A percentile compares a stretch with the other conserved stretches of the same genome.
These are phyloP conservation scores for Metroxylon sagu DNA, from an alignment of 176 grass and related monocot species.

Conservation along the genomic window DNA sequence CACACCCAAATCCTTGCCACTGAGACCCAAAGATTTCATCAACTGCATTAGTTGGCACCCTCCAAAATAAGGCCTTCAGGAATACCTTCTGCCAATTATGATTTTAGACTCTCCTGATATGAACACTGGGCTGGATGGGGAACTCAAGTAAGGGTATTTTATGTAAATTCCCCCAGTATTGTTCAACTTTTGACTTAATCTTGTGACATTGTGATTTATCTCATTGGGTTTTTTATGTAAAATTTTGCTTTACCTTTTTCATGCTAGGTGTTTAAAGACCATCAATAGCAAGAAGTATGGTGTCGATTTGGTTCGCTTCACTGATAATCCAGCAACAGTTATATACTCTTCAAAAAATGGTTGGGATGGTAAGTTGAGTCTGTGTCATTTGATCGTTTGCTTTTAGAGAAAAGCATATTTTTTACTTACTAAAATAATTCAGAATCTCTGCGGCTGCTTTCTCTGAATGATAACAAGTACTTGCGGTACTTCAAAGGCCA, in stretches of 20 bases:
- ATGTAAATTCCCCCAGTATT: too few relatives aligned
- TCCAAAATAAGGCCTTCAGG: too few relatives aligned
- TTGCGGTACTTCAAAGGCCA: constrained; percentile 99
- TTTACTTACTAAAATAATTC: constrained; percentile 13
- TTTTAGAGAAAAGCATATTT: constrained; percentile 16
- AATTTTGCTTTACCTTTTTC: background rate
- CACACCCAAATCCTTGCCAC: too few relatives aligned
- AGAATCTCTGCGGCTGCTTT: constrained; percentile 93
- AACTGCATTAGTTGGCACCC: too few relatives aligned
- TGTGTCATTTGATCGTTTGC: constrained; percentile 19
- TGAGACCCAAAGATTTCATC: too few relatives aligned
- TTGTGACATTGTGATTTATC: too few relatives aligned
- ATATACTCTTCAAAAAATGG: constrained; percentile 99
- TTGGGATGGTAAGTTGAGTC: constrained; percentile 81
- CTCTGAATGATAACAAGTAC: constrained; percentile 85
- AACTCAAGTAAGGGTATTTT: too few relatives aligned
- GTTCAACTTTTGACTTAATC: too few relatives aligned
- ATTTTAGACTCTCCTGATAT: too few relatives aligned
- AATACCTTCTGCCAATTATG: too few relatives aligned
- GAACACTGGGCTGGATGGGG: too few relatives aligned
- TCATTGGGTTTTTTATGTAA: background rate
- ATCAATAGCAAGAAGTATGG: constrained; percentile 99
- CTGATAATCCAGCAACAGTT: constrained; percentile 72
- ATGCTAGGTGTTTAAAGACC: constrained; percentile 85
- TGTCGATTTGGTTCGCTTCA: constrained; percentile 87